Percentiles rank a stretch among this genome's conserved stretches.
These are phyloP conservation scores for Firmiana major DNA, from an alignment of 345 rosid species.

Conservation along the genomic window DNA sequence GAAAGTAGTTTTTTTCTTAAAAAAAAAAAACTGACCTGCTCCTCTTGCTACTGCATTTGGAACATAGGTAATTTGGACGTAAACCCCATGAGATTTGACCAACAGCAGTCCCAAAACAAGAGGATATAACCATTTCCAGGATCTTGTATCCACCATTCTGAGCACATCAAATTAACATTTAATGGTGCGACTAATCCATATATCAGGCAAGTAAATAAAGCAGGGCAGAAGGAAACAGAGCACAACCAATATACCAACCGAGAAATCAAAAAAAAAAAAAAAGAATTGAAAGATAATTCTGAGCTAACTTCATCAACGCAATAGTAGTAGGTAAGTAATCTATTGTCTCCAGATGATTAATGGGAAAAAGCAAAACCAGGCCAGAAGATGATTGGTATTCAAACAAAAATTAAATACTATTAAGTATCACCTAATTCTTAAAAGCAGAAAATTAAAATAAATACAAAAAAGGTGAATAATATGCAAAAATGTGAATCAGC, in stretches of 20 bases:
- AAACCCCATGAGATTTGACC: slow-evolving; percentile 41
- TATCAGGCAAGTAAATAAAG: neutral
- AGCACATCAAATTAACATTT: slow-evolving; percentile 11
- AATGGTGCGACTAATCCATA: neutral
- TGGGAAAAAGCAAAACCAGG: neutral
- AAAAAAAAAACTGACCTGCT: no score
- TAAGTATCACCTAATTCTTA: neutral
- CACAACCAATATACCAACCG: neutral
- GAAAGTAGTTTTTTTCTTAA: neutral
- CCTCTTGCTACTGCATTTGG: slow-evolving; percentile 68
- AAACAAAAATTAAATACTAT: neutral
- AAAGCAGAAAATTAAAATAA: neutral
- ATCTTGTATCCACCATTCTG: slow-evolving; percentile 63
- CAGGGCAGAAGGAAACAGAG: slow-evolving; percentile 14
- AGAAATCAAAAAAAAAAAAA: neutral
- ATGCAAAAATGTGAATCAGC: neutral
- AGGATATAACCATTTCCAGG: slow-evolving; percentile 42
- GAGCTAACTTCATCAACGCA: neutral
- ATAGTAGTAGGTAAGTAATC: neutral
- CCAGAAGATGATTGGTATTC: neutral
- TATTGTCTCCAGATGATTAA: neutral
- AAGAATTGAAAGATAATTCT: no score
- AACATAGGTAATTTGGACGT: slow-evolving; percentile 56
- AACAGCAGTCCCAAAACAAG: slow-evolving; percentile 36
- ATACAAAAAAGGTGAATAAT: no score